These are phyloP conservation scores for Malassezia psittaci DNA, from an alignment of 1,284 basidiomycete genomes.

Conservation along the genomic window DNA sequence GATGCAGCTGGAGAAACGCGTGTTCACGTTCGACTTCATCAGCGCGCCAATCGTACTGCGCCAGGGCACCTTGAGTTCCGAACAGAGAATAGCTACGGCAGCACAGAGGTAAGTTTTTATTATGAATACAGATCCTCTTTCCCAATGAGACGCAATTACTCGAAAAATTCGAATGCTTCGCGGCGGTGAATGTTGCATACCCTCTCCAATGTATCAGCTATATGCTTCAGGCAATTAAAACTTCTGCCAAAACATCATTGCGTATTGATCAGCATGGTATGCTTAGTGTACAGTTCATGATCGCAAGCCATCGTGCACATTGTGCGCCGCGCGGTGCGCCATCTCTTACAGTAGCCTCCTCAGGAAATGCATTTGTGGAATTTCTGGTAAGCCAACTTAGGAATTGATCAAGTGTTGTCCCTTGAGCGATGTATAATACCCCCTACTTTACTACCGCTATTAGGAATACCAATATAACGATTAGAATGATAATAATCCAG, in stretches of 20 bases:
- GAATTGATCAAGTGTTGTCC: slow-evolving; percentile 20
- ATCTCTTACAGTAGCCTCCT: slow-evolving; percentile 19
- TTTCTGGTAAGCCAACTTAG: slow-evolving; percentile 20
- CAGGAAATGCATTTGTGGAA: slow-evolving; percentile 30
- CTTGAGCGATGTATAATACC: slow-evolving; percentile 17
- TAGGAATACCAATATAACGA: slow-evolving; percentile 32
- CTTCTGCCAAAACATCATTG: slow-evolving; percentile 32
- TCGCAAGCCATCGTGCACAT: slow-evolving; percentile 24
- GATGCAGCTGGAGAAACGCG: not conserved
- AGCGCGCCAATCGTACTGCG: not conserved
- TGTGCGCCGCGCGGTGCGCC: not conserved
- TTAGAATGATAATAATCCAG: slow-evolving; percentile 31
- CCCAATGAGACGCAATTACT: slow-evolving; percentile 4
- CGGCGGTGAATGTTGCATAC: not conserved
- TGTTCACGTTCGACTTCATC: slow-evolving; percentile 1
- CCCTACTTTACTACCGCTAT: slow-evolving; percentile 34
- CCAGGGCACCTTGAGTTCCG: not conserved
- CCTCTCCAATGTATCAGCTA: slow-evolving; percentile 7
- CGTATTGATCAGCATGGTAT: slow-evolving; percentile 33
- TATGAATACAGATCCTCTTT: slow-evolving; percentile 1
- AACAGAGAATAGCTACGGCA: slow-evolving; percentile 11
- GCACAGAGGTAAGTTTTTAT: not conserved
- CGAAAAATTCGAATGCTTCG: slow-evolving; percentile 13
- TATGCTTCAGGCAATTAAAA: slow-evolving; percentile 26
- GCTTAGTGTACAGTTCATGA: slow-evolving; percentile 38